Percentiles rank a stretch among this genome's conserved stretches.
Evolutionary conservation across 352 stramenopile species (phyloP).

Genomic region (Phytophthora multivora): DNA sequence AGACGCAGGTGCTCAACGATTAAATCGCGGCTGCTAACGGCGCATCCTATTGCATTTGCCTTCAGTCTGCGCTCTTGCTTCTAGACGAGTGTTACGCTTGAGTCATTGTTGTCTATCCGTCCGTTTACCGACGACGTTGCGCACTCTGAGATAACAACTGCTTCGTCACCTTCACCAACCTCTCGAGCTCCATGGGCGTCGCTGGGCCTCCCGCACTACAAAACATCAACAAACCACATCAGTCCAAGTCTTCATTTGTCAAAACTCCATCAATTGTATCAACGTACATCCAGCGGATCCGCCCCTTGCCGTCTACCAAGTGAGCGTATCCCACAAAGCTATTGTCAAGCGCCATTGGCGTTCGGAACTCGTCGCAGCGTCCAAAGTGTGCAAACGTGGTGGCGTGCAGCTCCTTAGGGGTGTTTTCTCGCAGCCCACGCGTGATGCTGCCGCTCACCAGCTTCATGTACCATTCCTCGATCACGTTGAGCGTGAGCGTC

Average conservation of each 20-base stretch:
- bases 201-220: conserved; percentile 65
- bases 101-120: conserved; percentile 12
- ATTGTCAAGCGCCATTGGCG: conserved; percentile 80
- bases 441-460: conserved; percentile 74
- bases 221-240: conserved; percentile 15
- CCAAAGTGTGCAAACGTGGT: conserved; percentile 75
- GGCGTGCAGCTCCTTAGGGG: conserved; percentile 47
- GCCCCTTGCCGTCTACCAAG: conserved; percentile 78
- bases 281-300: conserved; percentile 87
- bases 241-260: conserved; percentile 2
- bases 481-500: conserved; percentile 79
- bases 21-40: too few relatives aligned
- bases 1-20: too few relatives aligned
- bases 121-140: conserved; percentile 32
- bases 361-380: conserved; percentile 83
- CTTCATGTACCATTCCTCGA: conserved; percentile 92
- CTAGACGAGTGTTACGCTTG: conserved; percentile 6
- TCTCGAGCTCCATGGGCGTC: conserved; percentile 65
- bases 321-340: conserved; percentile 89
- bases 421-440: conserved; percentile 60
- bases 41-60: conserved; percentile 18
- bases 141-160: conserved; percentile 60
- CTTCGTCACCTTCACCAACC: conserved; percentile 63
- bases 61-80: conserved; percentile 12
- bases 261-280: conserved; percentile 2